These are phyloP conservation scores for Salix brachista DNA, from an alignment of 345 rosid genomes.

Conservation along the genomic window DNA sequence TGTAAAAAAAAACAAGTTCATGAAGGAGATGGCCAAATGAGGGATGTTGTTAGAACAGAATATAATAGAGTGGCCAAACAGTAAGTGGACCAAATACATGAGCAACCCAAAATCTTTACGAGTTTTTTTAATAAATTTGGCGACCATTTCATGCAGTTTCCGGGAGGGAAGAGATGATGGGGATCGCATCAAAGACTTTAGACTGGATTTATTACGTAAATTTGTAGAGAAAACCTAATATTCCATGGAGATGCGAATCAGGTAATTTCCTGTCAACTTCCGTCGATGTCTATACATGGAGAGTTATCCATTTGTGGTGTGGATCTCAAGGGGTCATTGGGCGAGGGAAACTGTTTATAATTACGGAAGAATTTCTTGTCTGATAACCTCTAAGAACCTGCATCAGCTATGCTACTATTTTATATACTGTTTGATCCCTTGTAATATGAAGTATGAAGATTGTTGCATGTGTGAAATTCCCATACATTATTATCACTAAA, in stretches of 20 bases:
- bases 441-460: too few relatives aligned
- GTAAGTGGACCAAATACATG: not conserved
- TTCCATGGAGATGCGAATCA: slow-evolving; percentile 16
- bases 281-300: not conserved
- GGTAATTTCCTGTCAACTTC: not conserved
- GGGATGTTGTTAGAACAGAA: too few relatives aligned
- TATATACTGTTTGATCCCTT: too few relatives aligned
- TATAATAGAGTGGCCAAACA: not conserved
- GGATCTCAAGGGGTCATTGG: not conserved
- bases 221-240: not conserved
- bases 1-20: too few relatives aligned
- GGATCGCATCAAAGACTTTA: not conserved
- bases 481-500: too few relatives aligned
- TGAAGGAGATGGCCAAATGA: too few relatives aligned
- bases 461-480: too few relatives aligned
- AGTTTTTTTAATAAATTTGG: not conserved
- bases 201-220: not conserved
- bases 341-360: not conserved
- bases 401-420: too few relatives aligned
- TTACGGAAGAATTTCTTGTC: not conserved
- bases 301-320: not conserved
- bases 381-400: not conserved
- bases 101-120: not conserved
- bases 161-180: not conserved
- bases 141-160: not conserved